Percentiles rank a stretch among this genome's conserved stretches.
Evolutionary conservation across 1,284 basidiomycete genomes (phyloP).

Genomic region (Hortiboletus rubellus): DNA sequence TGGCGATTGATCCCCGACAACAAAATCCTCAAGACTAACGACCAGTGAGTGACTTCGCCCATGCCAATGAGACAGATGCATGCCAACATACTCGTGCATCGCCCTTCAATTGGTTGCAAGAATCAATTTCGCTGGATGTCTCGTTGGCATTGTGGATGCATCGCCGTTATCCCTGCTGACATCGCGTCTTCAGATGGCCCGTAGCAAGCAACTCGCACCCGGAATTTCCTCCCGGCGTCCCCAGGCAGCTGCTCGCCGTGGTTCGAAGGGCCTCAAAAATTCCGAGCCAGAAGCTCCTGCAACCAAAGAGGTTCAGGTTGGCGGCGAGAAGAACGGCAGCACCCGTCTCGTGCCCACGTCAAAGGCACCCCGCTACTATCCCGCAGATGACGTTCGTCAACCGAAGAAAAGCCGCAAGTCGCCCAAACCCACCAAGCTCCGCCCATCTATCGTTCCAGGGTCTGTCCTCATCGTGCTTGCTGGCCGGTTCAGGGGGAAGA

Average conservation of each 20-base stretch:
- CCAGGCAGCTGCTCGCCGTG: constrained; percentile 79
- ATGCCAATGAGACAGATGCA: constrained; percentile 1
- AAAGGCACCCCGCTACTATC: constrained; percentile 96
- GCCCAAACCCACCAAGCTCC: constrained; percentile 75
- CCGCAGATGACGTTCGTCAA: constrained; percentile 89
- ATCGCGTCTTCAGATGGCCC: constrained; percentile 75
- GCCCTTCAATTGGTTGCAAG: not conserved
- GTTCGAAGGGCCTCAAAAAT: constrained; percentile 81
- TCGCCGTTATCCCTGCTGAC: constrained; percentile 24
- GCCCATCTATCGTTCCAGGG: constrained; percentile 90
- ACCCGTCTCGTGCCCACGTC: constrained; percentile 82
- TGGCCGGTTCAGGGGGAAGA: constrained; percentile 97
- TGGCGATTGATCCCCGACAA: constrained; percentile 31
- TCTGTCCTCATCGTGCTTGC: constrained; percentile 96
- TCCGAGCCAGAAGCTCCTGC: constrained; percentile 59
- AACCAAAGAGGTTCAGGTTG: constrained; percentile 80
- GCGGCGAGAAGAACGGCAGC: constrained; percentile 90
- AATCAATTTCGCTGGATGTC: constrained; percentile 38
- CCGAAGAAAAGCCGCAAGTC: constrained; percentile 94
- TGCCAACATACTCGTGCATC: not conserved
- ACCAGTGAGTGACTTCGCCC: constrained; percentile 37
- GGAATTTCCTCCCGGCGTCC: constrained; percentile 79
- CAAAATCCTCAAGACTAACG: constrained; percentile 43
- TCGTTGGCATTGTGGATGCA: constrained; percentile 35
- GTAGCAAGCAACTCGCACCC: constrained; percentile 84